Conservation (phyloP, 192 early-diverging fungal genomes). For the Backusella australiensis region DNA sequence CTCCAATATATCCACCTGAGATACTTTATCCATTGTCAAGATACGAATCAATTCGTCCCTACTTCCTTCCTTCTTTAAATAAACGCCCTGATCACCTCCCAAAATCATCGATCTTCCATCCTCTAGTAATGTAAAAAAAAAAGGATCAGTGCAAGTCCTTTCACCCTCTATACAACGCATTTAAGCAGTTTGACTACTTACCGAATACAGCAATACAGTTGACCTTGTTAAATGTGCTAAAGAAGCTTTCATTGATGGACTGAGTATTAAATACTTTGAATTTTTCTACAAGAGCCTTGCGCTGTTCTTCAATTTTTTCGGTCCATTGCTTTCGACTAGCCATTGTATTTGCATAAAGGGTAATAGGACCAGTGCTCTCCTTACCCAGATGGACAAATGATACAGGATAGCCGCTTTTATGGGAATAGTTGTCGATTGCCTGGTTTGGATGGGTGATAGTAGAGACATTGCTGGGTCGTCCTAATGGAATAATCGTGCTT, state of each 20-base stretch:
- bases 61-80: constrained; percentile 53
- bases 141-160: neutral
- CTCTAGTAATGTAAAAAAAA: neutral
- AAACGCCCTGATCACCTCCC: constrained; percentile 86
- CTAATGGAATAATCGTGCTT: constrained; percentile 29
- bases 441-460: constrained; percentile 14
- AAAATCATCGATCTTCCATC: constrained; percentile 65
- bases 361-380: constrained; percentile 52
- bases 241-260: constrained; percentile 48
- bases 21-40: constrained; percentile 71
- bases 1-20: constrained; percentile 84
- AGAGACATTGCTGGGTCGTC: constrained; percentile 11
- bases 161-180: neutral
- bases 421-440: constrained; percentile 21
- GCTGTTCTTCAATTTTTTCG: constrained; percentile 72
- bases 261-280: constrained; percentile 54
- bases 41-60: constrained; percentile 47
- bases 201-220: constrained; percentile 52
- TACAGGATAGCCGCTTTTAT: constrained; percentile 68
- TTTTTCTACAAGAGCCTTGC: constrained; percentile 36
- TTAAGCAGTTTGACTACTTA: neutral
- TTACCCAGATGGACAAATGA: constrained; percentile 78
- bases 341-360: constrained; percentile 71
- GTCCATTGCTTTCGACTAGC: constrained; percentile 81
- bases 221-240: constrained; percentile 52